Evolutionary conservation across 2,329 filamentous ascomycete species (phyloP).

Genomic region (Sporothrix schenckii): DNA sequence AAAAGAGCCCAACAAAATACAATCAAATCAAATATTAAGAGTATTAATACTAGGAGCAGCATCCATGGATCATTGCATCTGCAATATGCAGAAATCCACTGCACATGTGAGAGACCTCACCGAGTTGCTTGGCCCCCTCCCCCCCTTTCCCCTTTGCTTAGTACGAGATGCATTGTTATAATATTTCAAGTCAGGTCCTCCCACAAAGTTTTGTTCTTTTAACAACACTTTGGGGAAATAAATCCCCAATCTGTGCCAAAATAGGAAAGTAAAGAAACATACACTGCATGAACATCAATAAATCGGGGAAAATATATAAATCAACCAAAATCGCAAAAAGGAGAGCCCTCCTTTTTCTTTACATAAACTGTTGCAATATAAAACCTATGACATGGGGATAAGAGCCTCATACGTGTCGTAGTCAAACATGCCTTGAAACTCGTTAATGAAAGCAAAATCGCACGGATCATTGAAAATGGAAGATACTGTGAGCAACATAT

Average conservation of each 20-base stretch:
- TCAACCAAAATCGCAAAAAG: background rate
- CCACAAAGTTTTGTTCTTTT: background rate
- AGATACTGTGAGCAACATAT: background rate
- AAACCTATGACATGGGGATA: no score
- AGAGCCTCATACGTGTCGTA: background rate
- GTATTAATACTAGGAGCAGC: no score
- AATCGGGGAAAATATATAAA: background rate
- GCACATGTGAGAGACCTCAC: no score
- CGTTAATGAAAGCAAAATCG: background rate
- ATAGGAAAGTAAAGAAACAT: background rate
- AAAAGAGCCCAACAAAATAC: no score
- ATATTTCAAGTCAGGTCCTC: background rate
- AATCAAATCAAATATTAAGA: no score
- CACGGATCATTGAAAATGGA: background rate
- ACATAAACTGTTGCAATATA: no score
- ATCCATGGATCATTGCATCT: no score
- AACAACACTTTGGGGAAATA: background rate
- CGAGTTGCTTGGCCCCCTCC: no score
- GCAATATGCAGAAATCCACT: no score
- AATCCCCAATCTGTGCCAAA: background rate
- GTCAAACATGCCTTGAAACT: background rate
- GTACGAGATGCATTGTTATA: constrained; percentile 10
- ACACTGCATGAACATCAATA: no score
- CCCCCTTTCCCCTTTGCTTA: no score
- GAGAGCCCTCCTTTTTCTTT: no score